A percentile compares a stretch with the other conserved stretches of the same genome.
Evolutionary conservation across 352 stramenopile genomes (phyloP).

Genomic region (Hyaloperonospora brassicae): DNA sequence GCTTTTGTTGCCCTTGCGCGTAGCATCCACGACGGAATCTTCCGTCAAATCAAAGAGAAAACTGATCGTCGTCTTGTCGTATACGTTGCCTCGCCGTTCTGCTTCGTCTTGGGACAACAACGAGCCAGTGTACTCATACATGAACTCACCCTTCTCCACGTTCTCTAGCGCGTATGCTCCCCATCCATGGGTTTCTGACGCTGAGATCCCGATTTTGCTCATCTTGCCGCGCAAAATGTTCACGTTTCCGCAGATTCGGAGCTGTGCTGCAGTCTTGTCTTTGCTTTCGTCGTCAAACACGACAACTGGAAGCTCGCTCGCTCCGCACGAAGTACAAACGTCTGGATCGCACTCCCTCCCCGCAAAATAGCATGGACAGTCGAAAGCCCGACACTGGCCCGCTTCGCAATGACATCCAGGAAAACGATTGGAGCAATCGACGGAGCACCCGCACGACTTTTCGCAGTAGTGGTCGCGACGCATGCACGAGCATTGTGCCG

Average conservation of each 20-base stretch:
- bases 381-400: constrained; percentile 44
- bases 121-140: constrained; percentile 88
- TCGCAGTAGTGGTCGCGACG: constrained; percentile 77
- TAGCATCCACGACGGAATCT: constrained; percentile 90
- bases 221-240: constrained; percentile 58
- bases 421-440: constrained; percentile 72
- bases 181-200: constrained; percentile 67
- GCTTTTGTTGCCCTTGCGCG: constrained; percentile 92
- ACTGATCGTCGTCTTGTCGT: constrained; percentile 84
- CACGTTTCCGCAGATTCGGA: constrained; percentile 59
- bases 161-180: constrained; percentile 55
- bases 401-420: constrained; percentile 55
- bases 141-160: constrained; percentile 53
- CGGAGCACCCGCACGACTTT: constrained; percentile 49
- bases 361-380: constrained; percentile 67
- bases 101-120: constrained; percentile 85
- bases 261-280: constrained; percentile 20
- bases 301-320: constrained; percentile 52
- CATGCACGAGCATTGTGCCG: constrained; percentile 67
- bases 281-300: constrained; percentile 27
- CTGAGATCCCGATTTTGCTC: constrained; percentile 41
- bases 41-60: constrained; percentile 94
- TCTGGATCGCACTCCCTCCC: constrained; percentile 68
- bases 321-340: constrained; percentile 53
- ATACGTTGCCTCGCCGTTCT: constrained; percentile 80